Percentiles rank a stretch among this genome's conserved stretches.
phyloP scores from a whole-genome alignment of 768 basidiomycete species.

The Rhodotorula babjevae region DNA sequence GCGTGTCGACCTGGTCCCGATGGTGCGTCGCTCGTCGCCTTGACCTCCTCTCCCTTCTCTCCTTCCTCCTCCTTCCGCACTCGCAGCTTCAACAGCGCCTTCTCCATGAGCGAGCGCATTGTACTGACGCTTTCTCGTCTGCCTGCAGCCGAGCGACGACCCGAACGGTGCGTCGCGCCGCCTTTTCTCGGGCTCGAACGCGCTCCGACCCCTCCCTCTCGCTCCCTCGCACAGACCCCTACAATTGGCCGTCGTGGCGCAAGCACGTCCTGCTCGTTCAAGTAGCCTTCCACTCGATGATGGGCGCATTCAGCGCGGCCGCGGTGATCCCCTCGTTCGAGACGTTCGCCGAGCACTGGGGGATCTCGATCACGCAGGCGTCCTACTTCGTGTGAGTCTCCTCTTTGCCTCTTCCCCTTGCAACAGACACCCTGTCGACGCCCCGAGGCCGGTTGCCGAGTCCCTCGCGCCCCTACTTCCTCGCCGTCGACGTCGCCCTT shows the following conservation, averaged over 20 bases:
- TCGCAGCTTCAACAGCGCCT: too few relatives aligned
- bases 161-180: neutral
- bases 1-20: slow-evolving; percentile 28
- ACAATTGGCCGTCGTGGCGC: slow-evolving; percentile 32
- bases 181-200: too few relatives aligned
- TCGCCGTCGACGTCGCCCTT: too few relatives aligned
- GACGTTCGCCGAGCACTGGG: slow-evolving; percentile 12
- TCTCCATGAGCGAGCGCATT: too few relatives aligned
- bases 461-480: too few relatives aligned
- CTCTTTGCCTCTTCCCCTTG: neutral
- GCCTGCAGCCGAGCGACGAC: slow-evolving; percentile 2
- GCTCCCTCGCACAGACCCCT: slow-evolving; percentile 15
- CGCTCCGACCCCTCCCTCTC: neutral
- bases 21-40: slow-evolving; percentile 1
- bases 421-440: too few relatives aligned
- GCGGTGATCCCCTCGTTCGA: slow-evolving; percentile 31
- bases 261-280: slow-evolving; percentile 28
- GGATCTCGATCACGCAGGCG: slow-evolving; percentile 21
- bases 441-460: too few relatives aligned
- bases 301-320: slow-evolving; percentile 35
- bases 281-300: slow-evolving; percentile 24
- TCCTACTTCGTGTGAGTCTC: slow-evolving; percentile 12
- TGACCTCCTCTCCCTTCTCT: too few relatives aligned
- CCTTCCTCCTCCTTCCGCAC: neutral
- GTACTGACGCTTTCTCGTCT: neutral